Percentiles rank a stretch among this genome's conserved stretches.
Evolutionary conservation across 257 asterid species (phyloP).

Genomic region (Fraxinus americana): DNA sequence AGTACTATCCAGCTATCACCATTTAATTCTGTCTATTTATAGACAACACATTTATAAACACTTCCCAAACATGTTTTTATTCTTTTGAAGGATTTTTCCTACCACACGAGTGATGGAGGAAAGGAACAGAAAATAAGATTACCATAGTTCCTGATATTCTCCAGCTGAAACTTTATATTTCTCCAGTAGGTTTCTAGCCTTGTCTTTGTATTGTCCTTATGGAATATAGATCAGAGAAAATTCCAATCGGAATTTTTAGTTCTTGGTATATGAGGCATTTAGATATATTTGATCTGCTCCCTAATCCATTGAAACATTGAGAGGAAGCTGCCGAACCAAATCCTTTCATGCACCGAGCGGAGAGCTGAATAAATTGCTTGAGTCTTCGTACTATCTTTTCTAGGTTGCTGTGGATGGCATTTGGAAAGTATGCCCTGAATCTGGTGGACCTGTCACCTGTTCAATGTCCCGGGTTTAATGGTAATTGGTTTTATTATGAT

Average conservation of each 20-base stretch:
- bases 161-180: background rate
- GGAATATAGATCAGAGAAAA: too few relatives aligned
- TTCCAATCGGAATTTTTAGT: too few relatives aligned
- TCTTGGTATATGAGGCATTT: too few relatives aligned
- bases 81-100: too few relatives aligned
- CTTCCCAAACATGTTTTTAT: too few relatives aligned
- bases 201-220: too few relatives aligned
- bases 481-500: slow-evolving; percentile 38
- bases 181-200: background rate
- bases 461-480: slow-evolving; percentile 80
- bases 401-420: slow-evolving; percentile 90
- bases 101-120: background rate
- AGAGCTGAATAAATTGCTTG: background rate
- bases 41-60: too few relatives aligned
- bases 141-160: background rate
- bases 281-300: background rate
- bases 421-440: slow-evolving; percentile 82
- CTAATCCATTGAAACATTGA: background rate
- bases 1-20: too few relatives aligned
- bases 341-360: too few relatives aligned
- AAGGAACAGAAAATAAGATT: slow-evolving; percentile 2
- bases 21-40: too few relatives aligned
- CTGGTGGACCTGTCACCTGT: slow-evolving; percentile 91
- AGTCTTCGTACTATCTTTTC: background rate
- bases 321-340: too few relatives aligned